These are phyloP conservation scores for Triglochin maritima DNA, from an alignment of 106 monocot genomes.

Conservation along the genomic window DNA sequence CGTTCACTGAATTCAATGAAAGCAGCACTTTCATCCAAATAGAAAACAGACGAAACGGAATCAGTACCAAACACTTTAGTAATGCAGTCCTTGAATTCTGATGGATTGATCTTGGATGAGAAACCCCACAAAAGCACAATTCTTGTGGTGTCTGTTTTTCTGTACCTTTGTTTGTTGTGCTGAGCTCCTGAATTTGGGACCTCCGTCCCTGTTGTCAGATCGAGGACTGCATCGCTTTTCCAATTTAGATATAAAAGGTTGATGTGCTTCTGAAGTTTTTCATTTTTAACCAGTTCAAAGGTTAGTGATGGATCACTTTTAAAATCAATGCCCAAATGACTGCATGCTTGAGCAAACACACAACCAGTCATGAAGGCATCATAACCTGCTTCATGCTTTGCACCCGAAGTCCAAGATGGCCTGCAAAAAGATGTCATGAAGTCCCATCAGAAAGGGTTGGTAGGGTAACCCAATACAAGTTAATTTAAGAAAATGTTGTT, in stretches of 20 bases:
- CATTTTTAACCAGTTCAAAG: constrained; percentile 27
- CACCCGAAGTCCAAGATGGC: constrained; percentile 55
- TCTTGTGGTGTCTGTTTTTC: constrained; percentile 35
- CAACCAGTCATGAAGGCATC: constrained; percentile 99
- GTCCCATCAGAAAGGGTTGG: neutral
- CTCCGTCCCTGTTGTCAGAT: constrained; percentile 56
- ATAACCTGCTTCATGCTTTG: constrained; percentile 96
- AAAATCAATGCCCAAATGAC: constrained; percentile 71
- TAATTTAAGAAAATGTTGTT: too few species aligned
- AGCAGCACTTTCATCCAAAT: constrained; percentile 57
- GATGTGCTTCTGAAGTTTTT: constrained; percentile 49
- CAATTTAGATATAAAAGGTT: constrained; percentile 63
- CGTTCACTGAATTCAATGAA: constrained; percentile 65
- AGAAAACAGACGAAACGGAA: constrained; percentile 59
- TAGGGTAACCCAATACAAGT: too few species aligned
- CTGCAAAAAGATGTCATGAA: constrained; percentile 20
- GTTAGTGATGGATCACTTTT: constrained; percentile 19
- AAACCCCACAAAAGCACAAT: constrained; percentile 82
- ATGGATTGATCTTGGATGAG: constrained; percentile 35
- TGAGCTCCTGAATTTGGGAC: constrained; percentile 20
- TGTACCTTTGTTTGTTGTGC: constrained; percentile 38
- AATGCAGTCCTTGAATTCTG: constrained; percentile 49
- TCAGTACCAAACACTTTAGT: constrained; percentile 45
- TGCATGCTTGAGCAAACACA: constrained; percentile 72
- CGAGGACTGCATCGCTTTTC: constrained; percentile 69